A percentile compares a stretch with the other conserved stretches of the same genome.
Evolutionary conservation across 345 rosid species (phyloP).

Genomic region (Triadica sebifera): DNA sequence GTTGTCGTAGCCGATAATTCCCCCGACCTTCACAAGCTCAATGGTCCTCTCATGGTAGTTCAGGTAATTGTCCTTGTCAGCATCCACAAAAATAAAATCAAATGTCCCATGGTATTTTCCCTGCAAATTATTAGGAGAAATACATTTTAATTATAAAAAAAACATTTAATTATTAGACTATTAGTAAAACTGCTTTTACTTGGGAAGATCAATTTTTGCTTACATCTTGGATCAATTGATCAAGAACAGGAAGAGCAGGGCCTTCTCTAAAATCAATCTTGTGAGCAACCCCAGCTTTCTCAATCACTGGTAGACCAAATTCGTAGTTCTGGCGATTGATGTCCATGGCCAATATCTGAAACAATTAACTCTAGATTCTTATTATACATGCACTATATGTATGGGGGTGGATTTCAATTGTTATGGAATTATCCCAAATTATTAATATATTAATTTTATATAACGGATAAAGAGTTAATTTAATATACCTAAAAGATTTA

Average conservation of each 20-base stretch:
- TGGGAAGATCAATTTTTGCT: slow-evolving; percentile 1
- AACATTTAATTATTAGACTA: no score
- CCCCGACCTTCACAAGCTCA: slow-evolving; percentile 82
- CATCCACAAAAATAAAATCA: slow-evolving; percentile 95
- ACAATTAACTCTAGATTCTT: neutral
- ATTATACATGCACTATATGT: no score
- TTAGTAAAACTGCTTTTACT: no score
- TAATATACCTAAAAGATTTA: no score
- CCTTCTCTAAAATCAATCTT: slow-evolving; percentile 94
- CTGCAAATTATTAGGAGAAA: slow-evolving; percentile 41
- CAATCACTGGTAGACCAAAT: slow-evolving; percentile 72
- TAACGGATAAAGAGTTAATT: no score
- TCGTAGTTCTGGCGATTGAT: slow-evolving; percentile 85
- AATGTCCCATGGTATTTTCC: slow-evolving; percentile 66
- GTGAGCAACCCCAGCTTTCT: slow-evolving; percentile 96
- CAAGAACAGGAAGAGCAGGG: slow-evolving; percentile 95
- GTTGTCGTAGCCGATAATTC: slow-evolving; percentile 94
- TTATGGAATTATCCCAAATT: no score
- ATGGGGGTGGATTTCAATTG: no score
- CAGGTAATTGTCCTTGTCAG: slow-evolving; percentile 93
- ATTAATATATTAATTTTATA: no score
- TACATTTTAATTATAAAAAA: no score
- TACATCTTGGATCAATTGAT: slow-evolving; percentile 75
- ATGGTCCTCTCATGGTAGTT: slow-evolving; percentile 86
- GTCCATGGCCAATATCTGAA: slow-evolving; percentile 93